Conservation (phyloP, 371 early-diverging fungal genomes). For the Mortierella sp. region DNA sequence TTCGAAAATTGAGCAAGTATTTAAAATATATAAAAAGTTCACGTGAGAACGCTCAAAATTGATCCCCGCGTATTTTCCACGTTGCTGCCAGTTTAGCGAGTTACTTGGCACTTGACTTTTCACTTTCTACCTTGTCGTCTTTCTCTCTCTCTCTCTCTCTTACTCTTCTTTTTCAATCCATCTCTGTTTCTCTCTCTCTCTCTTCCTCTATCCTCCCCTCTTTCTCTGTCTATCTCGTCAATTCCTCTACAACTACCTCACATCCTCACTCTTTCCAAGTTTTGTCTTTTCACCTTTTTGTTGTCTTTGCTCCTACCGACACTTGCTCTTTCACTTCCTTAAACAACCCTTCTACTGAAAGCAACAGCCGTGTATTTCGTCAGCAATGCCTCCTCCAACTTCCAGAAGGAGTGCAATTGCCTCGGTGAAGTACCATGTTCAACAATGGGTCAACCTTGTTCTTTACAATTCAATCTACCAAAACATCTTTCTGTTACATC, state of each 20-base stretch:
- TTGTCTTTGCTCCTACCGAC: not conserved
- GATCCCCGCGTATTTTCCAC: no score
- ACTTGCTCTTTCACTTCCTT: no score
- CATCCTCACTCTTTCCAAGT: not conserved
- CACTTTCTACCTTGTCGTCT: not conserved
- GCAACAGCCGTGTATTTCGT: not conserved
- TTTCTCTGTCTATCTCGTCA: no score
- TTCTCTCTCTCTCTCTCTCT: not conserved
- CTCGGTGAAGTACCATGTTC: slow-evolving; percentile 49
- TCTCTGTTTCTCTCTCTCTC: not conserved
- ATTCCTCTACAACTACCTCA: not conserved
- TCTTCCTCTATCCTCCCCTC: slow-evolving; percentile 5
- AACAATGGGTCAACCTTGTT: slow-evolving; percentile 62
- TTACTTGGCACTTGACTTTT: not conserved
- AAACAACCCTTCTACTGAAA: no score
- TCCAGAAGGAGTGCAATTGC: slow-evolving; percentile 10
- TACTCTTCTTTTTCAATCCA: not conserved
- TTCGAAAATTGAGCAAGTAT: no score
- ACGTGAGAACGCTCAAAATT: no score
- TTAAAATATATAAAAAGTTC: no score
- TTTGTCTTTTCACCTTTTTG: not conserved
- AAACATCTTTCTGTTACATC: slow-evolving; percentile 59
- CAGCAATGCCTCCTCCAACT: slow-evolving; percentile 21
- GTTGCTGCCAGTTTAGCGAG: not conserved
- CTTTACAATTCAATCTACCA: slow-evolving; percentile 68